Base-by-base conservation (phyloP, 2,329 filamentous ascomycete genomes). In the Colletotrichum falcatum region DNA sequence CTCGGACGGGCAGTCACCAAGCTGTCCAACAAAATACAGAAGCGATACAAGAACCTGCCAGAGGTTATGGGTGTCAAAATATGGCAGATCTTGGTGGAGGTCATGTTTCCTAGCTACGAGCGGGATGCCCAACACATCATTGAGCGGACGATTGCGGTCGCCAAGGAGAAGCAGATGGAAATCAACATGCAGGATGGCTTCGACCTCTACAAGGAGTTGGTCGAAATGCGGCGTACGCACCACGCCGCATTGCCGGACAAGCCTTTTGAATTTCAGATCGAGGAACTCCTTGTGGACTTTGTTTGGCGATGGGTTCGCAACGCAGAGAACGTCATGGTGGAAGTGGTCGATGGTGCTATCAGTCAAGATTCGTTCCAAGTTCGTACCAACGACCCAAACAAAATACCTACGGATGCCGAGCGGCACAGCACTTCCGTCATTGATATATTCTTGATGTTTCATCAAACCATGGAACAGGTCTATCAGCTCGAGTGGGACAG, bases 271-370 rank as follows among this genome's bases (percentile, higher is more conserved):
- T 98, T 98, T 79, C 90, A 94, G 74, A 88, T 99, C 53, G 96
- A 99, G 80, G 89, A 91, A 51, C 84, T 97, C 20, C 86, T 99
- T 23, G 92, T 95, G 72, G 92, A 93, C 44, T 99, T 98, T 79
- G 96, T 98, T 7, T 98, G 95, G 95, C 90, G 94, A 69, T 99
- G 95, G 95, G 94, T 99, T 73, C 87, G 88, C 64, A 89, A 90
- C 73, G 94, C 94, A 9, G 94, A 98, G 76, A 84, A 85, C 42
- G 94, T 91, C 77, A 91, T 98, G 77, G 86, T 92, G 72, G 90
- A 90, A 30, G 96, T 96, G 84, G 93, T 98, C 48, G 94, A 97
- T 56, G 90, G 95, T 76, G 95, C 96, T 11, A 92, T 98, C 80
- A 95, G 94, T 79, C 93, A 97, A 75, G 96, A 99, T 78, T 83